Evolutionary conservation across 106 monocot genomes (phyloP).

Genomic region (Dactylorhiza incarnata): DNA sequence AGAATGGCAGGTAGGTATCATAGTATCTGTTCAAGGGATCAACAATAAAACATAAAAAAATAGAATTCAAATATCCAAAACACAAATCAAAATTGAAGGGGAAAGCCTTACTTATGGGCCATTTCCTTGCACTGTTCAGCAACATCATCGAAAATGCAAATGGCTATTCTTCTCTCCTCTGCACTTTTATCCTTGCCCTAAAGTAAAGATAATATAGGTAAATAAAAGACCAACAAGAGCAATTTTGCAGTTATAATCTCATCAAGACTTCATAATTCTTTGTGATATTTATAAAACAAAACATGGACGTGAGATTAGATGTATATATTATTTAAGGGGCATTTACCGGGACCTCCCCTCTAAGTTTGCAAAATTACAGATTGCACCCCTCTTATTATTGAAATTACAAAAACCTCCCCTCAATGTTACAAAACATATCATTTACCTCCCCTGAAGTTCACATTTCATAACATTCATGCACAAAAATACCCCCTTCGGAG

Average conservation of each 20-base stretch:
- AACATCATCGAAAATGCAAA: conserved; percentile 97
- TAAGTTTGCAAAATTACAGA: too few relatives aligned
- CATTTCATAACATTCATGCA: too few relatives aligned
- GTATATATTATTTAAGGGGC: too few relatives aligned
- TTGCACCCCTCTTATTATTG: too few relatives aligned
- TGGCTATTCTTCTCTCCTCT: conserved; percentile 95
- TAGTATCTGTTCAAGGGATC: conserved; percentile 54
- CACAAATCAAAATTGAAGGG: not conserved
- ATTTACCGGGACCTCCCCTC: too few relatives aligned
- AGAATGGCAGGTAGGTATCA: conserved; percentile 82
- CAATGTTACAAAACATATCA: too few relatives aligned
- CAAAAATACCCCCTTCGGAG: too few relatives aligned
- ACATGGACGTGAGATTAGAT: too few relatives aligned
- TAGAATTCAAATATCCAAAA: not conserved
- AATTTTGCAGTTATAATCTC: not conserved
- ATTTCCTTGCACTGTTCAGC: conserved; percentile 91
- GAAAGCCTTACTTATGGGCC: conserved; percentile 66
- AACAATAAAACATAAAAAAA: conserved; percentile 8
- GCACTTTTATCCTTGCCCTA: conserved; percentile 92
- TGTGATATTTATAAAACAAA: too few relatives aligned
- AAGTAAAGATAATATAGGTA: not conserved
- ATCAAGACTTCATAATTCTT: too few relatives aligned
- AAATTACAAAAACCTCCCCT: too few relatives aligned
- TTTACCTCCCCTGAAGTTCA: too few relatives aligned
- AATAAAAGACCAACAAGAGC: not conserved